phyloP scores from a whole-genome alignment of 164 flowering plant species.

The Echeveria elegans region DNA sequence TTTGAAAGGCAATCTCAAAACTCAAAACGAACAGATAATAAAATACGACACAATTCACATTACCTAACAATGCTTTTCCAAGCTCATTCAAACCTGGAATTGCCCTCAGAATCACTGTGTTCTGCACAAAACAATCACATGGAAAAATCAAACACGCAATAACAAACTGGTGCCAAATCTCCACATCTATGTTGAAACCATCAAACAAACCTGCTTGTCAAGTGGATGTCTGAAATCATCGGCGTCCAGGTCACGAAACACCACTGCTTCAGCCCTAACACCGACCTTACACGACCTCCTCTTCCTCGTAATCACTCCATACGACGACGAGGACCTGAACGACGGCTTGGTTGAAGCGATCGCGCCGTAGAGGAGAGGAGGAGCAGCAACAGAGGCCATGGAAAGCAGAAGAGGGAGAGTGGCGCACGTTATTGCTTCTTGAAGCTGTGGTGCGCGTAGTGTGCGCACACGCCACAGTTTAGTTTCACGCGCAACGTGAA shows the following conservation, averaged over 20 bases:
- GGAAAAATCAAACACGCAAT: not conserved
- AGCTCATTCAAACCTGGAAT: constrained; percentile 62
- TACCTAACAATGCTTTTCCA: constrained; percentile 53
- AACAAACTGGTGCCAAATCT: not conserved
- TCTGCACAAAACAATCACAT: constrained; percentile 22
- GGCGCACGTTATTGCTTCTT: constrained; percentile 4
- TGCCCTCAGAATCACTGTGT: constrained; percentile 54
- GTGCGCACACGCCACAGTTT: not conserved
- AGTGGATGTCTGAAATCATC: constrained; percentile 75
- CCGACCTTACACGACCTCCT: constrained; percentile 13
- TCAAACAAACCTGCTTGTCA: constrained; percentile 41
- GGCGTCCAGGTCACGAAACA: constrained; percentile 52
- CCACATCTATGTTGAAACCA: not conserved
- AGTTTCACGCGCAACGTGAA: not conserved
- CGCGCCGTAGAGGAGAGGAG: constrained; percentile 13
- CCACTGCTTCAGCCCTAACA: constrained; percentile 37
- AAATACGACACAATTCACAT: not conserved
- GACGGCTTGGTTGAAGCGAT: constrained; percentile 7
- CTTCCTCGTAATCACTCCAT: constrained; percentile 4
- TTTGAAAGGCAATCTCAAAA: not conserved
- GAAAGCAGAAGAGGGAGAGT: constrained; percentile 11
- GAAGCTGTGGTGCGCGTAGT: not conserved
- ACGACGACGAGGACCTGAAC: not conserved
- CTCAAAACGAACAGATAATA: not conserved
- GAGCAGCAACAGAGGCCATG: constrained; percentile 10